phyloP scores from a whole-genome alignment of 192 early-diverging fungal genomes.

The Dissophora globulifera region DNA sequence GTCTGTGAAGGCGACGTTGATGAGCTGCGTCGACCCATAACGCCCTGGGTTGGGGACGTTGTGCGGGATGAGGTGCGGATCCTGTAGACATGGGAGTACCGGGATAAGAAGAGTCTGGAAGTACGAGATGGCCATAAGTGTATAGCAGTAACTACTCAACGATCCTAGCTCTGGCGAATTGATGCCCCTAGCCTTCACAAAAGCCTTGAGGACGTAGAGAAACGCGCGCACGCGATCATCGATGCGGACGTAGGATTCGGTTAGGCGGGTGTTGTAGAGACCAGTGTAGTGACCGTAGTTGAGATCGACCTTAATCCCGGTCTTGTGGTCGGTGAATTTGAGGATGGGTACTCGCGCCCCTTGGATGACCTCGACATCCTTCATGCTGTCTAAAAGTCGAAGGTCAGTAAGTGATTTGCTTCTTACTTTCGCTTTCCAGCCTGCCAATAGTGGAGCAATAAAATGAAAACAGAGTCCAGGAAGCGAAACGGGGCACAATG shows the following conservation, averaged over 20 bases:
- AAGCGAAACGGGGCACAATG: no score
- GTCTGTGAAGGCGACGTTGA: conserved; percentile 51
- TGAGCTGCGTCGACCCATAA: conserved; percentile 15
- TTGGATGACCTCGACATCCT: conserved; percentile 43
- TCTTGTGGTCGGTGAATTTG: conserved; percentile 49
- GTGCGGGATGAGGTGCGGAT: conserved; percentile 49
- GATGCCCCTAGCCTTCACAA: conserved; percentile 49
- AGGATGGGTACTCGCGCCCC: conserved; percentile 39
- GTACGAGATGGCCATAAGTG: conserved; percentile 49
- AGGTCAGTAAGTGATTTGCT: no score
- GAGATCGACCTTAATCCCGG: conserved; percentile 40
- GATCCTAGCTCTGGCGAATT: conserved; percentile 30
- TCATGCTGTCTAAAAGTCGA: conserved; percentile 56
- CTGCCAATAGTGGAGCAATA: no score
- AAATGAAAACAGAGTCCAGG: no score
- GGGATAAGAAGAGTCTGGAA: conserved; percentile 36
- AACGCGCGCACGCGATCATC: conserved; percentile 43
- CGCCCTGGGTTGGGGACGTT: conserved; percentile 41
- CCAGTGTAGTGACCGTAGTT: conserved; percentile 47
- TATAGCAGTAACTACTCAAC: conserved; percentile 46
- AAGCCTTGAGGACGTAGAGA: conserved; percentile 43
- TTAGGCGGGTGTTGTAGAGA: conserved; percentile 46
- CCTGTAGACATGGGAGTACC: conserved; percentile 35
- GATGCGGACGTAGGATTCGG: conserved; percentile 43
- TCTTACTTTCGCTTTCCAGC: no score